Evolutionary conservation across 2,329 filamentous ascomycete genomes (phyloP), one percentile per base, ranked within the genome.

Genomic region (Helotiales sp.): DNA sequence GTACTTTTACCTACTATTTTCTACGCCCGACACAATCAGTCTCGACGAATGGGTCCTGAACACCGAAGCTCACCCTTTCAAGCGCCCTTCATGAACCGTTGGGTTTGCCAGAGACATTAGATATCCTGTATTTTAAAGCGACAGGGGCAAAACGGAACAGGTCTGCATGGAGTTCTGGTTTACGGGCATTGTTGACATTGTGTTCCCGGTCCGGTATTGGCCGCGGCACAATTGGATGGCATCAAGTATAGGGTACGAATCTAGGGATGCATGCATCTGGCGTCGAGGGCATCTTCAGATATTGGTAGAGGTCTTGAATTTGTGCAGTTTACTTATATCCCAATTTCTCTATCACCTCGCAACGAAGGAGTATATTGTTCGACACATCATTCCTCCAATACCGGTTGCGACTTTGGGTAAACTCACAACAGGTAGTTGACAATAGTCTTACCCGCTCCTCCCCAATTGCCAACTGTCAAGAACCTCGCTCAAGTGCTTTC

Each of bases 1-100:
- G 78, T 96, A 96, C 70, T 96, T 95, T 65, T 96, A 91, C 71
- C 73, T 96, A 56, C 79, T 96, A 50, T 96, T 90, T 71, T 85
- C 85, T 22, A 82, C 87, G 55, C 86, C 88, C 0, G 77, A 79
- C 27, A 66, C 81, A 17, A 76, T 88, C 29, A 87, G 81, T 71
- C 70, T 90, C 68, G 87, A 90, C 71, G 80, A 88, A 5, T 89
- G 79, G 75, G 84, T 89, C 42, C 74, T 88, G 68, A 76, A 76
- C 57, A 76, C 74, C 9, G 74, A 76, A 58, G 74, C 74, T 13
- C 70, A 72, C 66, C 68, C 69, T 38, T 71, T 72, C 49, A 69
- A 61, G 49, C 51, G 70, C 34, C 69, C 70, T 24, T 25, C 22
- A 7, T 44, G 22, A 25, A n/a, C 38, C 47, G 13, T 61, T 48